Conservation (phyloP, 1,284 basidiomycete genomes). For the Trametes polyzona region DNA sequence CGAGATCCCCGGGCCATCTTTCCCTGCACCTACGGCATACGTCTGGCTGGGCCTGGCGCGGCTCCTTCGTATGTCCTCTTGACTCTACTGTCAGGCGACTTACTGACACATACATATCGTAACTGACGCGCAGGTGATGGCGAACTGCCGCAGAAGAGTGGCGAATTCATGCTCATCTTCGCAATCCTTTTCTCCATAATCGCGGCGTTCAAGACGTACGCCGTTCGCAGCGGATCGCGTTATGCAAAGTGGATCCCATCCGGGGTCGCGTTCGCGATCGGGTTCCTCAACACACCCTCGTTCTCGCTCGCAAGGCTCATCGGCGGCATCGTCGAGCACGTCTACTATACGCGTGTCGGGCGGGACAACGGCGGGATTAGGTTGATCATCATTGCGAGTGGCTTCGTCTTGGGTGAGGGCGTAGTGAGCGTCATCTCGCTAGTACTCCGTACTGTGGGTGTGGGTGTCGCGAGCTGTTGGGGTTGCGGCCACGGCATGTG, state of each 20-base stretch:
- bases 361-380: constrained; percentile 60
- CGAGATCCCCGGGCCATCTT: constrained; percentile 85
- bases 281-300: constrained; percentile 94
- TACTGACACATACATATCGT: too few species aligned
- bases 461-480: constrained; percentile 82
- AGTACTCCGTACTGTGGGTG: constrained; percentile 72
- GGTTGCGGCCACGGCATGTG: constrained; percentile 81
- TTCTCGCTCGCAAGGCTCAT: constrained; percentile 92
- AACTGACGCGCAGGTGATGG: constrained; percentile 64
- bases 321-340: constrained; percentile 83
- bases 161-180: constrained; percentile 83
- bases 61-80: constrained; percentile 68
- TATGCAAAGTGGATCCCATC: constrained; percentile 83
- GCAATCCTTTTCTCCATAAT: constrained; percentile 71
- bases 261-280: constrained; percentile 87
- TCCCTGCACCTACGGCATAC: constrained; percentile 93
- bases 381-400: constrained; percentile 89
- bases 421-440: constrained; percentile 86
- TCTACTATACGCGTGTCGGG: constrained; percentile 59
- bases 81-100: background rate
- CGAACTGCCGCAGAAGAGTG: constrained; percentile 76
- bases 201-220: constrained; percentile 71
- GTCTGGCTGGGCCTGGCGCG: constrained; percentile 92
- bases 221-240: constrained; percentile 46
- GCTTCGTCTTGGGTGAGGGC: constrained; percentile 95